A percentile compares a stretch with the other conserved stretches of the same genome.
Evolutionary conservation across 73 alveolate species (phyloP).

Genomic region (Tetrahymena borealis): DNA sequence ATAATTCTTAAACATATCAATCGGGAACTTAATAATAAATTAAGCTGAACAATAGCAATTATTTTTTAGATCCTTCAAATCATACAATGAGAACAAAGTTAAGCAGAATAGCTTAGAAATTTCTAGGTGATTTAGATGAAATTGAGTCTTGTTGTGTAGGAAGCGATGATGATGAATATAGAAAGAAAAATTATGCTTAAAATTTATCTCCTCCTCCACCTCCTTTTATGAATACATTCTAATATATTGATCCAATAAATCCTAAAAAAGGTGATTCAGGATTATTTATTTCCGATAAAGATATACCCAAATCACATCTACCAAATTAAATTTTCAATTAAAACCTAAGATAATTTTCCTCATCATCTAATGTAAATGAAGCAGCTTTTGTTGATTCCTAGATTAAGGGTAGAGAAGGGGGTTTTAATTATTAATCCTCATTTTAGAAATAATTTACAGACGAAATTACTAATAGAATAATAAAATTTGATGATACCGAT

Average conservation of each 20-base stretch:
- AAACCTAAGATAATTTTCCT: neutral
- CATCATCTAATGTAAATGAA: neutral
- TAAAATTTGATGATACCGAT: neutral
- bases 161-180: neutral
- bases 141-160: neutral
- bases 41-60: neutral
- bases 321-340: neutral
- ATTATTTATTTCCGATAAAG: neutral
- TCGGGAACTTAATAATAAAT: neutral
- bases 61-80: neutral
- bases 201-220: neutral
- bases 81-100: neutral
- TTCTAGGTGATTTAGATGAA: neutral
- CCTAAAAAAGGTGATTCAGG: neutral
- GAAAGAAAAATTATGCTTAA: neutral
- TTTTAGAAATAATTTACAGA: neutral
- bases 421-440: neutral
- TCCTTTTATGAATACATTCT: neutral
- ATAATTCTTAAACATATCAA: no score
- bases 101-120: neutral
- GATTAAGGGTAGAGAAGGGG: neutral
- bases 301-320: neutral
- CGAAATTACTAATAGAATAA: neutral
- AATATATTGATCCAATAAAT: neutral
- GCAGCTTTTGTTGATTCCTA: neutral